Conservation (phyloP, 2,329 filamentous ascomycete genomes). For the Beauveria brongniartii region DNA sequence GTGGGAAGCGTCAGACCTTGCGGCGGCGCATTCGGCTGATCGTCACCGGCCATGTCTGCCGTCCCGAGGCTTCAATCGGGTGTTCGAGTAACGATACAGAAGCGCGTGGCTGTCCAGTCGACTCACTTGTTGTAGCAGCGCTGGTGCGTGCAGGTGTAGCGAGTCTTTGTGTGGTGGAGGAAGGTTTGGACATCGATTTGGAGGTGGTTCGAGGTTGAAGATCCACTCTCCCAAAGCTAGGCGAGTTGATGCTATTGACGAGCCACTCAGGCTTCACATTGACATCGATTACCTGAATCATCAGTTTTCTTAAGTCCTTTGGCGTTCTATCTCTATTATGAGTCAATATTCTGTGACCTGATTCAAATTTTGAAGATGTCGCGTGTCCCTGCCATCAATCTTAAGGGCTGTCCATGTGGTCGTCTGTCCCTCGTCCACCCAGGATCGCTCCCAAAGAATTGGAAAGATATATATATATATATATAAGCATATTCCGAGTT, state of each 20-base stretch:
- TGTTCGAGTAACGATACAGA: neutral
- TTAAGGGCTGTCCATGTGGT: too few species aligned
- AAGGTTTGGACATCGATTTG: neutral
- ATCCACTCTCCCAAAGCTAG: conserved; percentile 1
- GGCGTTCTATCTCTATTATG: too few species aligned
- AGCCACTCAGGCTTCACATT: neutral
- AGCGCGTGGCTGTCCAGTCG: neutral
- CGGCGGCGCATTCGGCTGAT: neutral
- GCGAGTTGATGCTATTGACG: neutral
- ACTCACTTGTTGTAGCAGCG: neutral
- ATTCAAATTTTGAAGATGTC: too few species aligned
- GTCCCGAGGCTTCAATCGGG: neutral
- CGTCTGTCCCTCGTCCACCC: neutral
- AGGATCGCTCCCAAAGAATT: neutral
- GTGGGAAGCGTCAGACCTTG: conserved; percentile 1
- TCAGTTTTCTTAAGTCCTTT: too few species aligned
- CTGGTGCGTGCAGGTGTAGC: neutral
- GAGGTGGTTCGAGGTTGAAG: neutral
- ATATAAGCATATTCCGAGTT: too few species aligned
- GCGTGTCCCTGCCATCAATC: too few species aligned
- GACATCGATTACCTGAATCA: too few species aligned
- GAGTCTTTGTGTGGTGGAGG: neutral
- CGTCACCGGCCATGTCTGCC: neutral
- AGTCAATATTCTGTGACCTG: too few species aligned
- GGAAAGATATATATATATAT: too few species aligned